These are phyloP conservation scores for Nigrograna mackinnonii DNA, from an alignment of 2,329 filamentous ascomycete species.

Conservation along the genomic window DNA sequence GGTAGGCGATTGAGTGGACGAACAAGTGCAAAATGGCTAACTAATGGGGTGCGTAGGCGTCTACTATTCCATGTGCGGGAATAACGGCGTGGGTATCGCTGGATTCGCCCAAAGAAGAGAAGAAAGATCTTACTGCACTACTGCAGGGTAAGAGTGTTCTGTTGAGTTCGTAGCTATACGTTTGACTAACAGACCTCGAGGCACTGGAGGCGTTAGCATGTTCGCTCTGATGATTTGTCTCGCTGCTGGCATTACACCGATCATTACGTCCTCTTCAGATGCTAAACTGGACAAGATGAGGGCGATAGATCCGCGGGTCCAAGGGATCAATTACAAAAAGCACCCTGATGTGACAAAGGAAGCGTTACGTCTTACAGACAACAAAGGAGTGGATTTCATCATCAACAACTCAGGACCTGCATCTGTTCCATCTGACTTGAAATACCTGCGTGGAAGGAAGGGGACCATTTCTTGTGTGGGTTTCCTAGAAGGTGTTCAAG, in stretches of 20 bases:
- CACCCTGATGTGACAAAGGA: conserved; percentile 53
- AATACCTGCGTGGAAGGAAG: background rate
- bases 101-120: conserved; percentile 2
- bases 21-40: background rate
- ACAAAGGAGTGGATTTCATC: conserved; percentile 45
- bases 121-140: background rate
- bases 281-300: conserved; percentile 56
- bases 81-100: conserved; percentile 12
- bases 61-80: conserved; percentile 9
- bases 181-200: conserved; percentile 9
- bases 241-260: conserved; percentile 32
- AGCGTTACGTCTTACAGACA: conserved; percentile 49
- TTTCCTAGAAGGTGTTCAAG: background rate
- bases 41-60: background rate
- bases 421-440: conserved; percentile 1
- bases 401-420: conserved; percentile 33
- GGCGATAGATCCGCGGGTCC: background rate
- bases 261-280: conserved; percentile 60
- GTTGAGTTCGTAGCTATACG: background rate
- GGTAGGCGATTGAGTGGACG: background rate
- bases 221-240: conserved; percentile 15
- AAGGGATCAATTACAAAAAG: conserved; percentile 60
- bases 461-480: conserved; percentile 7
- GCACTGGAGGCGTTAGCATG: conserved; percentile 41
- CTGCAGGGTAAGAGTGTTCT: background rate